These are phyloP conservation scores for Madurella fahalii DNA, from an alignment of 2,329 filamentous ascomycete genomes.

Conservation along the genomic window DNA sequence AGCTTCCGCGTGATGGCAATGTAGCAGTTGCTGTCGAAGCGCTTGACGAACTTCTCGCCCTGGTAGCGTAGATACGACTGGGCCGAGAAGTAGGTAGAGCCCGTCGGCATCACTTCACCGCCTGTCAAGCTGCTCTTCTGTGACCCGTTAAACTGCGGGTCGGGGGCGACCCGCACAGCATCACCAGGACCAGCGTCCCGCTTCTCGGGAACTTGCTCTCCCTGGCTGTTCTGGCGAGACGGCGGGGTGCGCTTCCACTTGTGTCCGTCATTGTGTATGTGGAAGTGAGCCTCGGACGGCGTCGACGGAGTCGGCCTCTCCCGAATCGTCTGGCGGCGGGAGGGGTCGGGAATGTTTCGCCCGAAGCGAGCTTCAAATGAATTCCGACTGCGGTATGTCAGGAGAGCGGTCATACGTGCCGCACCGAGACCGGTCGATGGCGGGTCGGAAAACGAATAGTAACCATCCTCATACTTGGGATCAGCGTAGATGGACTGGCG, in stretches of 20 bases:
- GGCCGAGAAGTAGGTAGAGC: constrained; percentile 91
- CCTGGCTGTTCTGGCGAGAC: constrained; percentile 40
- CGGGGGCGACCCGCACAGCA: constrained; percentile 27
- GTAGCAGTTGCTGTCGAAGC: constrained; percentile 98
- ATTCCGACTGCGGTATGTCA: constrained; percentile 94
- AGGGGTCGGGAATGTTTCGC: constrained; percentile 83
- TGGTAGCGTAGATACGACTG: constrained; percentile 98
- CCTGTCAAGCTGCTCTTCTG: constrained; percentile 49
- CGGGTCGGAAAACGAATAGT: constrained; percentile 84
- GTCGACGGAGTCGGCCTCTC: constrained; percentile 57
- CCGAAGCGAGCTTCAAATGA: constrained; percentile 96
- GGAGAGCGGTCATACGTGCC: constrained; percentile 90
- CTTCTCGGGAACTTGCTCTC: constrained; percentile 9
- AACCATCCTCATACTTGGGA: constrained; percentile 96
- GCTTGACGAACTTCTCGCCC: constrained; percentile 91
- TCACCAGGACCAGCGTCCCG: background rate
- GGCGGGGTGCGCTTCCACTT: constrained; percentile 55
- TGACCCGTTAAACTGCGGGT: constrained; percentile 70
- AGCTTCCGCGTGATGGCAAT: constrained; percentile 98
- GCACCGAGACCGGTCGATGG: constrained; percentile 84
- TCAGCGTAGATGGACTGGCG: constrained; percentile 95
- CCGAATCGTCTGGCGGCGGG: constrained; percentile 77
- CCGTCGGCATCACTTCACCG: constrained; percentile 49
- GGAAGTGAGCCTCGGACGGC: constrained; percentile 68
- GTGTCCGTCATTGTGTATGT: constrained; percentile 81